phyloP scores from a whole-genome alignment of 2,329 filamentous ascomycete species.

The Xylogone sp. region DNA sequence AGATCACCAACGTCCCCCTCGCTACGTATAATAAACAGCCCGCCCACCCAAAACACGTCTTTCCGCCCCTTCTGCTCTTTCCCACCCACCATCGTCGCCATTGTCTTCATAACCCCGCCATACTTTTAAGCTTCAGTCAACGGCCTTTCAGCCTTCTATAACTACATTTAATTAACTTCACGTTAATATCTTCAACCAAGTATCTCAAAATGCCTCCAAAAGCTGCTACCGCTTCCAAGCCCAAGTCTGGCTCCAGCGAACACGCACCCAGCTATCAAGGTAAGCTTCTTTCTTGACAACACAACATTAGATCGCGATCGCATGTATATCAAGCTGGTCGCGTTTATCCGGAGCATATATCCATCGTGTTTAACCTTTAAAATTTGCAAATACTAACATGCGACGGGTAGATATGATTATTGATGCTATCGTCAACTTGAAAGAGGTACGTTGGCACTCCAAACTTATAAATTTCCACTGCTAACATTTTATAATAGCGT shows the following conservation, averaged over 20 bases:
- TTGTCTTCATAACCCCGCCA: background rate
- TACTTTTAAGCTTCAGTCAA: background rate
- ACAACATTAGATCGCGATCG: slow-evolving; percentile 40
- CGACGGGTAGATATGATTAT: slow-evolving; percentile 26
- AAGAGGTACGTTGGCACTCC: slow-evolving; percentile 23
- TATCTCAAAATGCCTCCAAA: slow-evolving; percentile 59
- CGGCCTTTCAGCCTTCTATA: background rate
- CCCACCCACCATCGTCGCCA: slow-evolving; percentile 4
- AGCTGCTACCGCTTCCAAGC: slow-evolving; percentile 57
- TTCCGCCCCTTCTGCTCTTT: slow-evolving; percentile 9
- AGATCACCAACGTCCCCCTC: slow-evolving; percentile 3
- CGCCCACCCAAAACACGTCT: slow-evolving; percentile 10
- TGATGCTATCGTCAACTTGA: slow-evolving; percentile 28
- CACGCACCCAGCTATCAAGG: slow-evolving; percentile 63
- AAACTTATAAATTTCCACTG: background rate
- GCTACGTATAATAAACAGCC: slow-evolving; percentile 9
- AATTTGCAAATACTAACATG: slow-evolving; percentile 16
- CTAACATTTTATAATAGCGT: slow-evolving; percentile 20
- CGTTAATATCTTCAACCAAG: slow-evolving; percentile 11
- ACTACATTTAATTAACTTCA: slow-evolving; percentile 7
- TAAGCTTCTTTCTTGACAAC: slow-evolving; percentile 40
- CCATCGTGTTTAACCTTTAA: slow-evolving; percentile 22
- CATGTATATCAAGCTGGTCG: slow-evolving; percentile 40
- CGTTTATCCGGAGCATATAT: slow-evolving; percentile 48
- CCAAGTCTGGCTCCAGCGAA: slow-evolving; percentile 47